Evolutionary conservation across 2,329 filamentous ascomycete species (phyloP), one percentile per base, ranked within the genome.

Genomic region (Fusarium cicatricum): DNA sequence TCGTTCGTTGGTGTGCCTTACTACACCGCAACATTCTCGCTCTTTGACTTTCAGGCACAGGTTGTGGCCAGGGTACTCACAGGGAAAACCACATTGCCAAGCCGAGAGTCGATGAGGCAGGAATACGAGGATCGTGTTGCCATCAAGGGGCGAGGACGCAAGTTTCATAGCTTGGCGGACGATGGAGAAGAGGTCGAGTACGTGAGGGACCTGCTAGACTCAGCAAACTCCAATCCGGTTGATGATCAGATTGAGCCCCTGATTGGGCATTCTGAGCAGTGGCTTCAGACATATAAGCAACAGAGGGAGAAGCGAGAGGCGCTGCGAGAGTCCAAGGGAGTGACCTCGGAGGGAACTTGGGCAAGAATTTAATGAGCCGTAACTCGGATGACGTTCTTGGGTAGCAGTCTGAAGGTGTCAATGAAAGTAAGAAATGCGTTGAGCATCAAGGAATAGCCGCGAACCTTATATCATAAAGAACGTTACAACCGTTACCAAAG

Each of bases 41-140:
- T 90, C 0, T 90, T 90, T 56, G 88, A 90, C 55, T 89, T 89
- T 62, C 88, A 91, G 67, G 86, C 86, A 0, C 83, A 87, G 59
- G 81, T 80, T 0, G 75, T 88, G 0, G 82, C 87, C 0, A 79
- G 83, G 3, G 81, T 87, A 0, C 77, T 87, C 4, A 75, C 82
- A 0, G 85, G 84, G 0, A 74, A 77, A 28, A 79, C 78, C 0
- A 21, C 1, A 2, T 6, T 69, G 1, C 54, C 66, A 0, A 19
- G 26, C 16, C 36, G 28, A 1, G 53, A 56, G 0, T n/a, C 37
- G 1, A 37, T 63, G 48, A 48, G 58, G 11, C 23, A 40, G 4
- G 66, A 66, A 58, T 76, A 66, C n/a, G 62, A 63, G 9, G 51
- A 51, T 2, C 57, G 61, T 0, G 60, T 70, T 11, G 46, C 54